phyloP scores from a whole-genome alignment of 2,329 filamentous ascomycete genomes.

The Epichloe hybrida region DNA sequence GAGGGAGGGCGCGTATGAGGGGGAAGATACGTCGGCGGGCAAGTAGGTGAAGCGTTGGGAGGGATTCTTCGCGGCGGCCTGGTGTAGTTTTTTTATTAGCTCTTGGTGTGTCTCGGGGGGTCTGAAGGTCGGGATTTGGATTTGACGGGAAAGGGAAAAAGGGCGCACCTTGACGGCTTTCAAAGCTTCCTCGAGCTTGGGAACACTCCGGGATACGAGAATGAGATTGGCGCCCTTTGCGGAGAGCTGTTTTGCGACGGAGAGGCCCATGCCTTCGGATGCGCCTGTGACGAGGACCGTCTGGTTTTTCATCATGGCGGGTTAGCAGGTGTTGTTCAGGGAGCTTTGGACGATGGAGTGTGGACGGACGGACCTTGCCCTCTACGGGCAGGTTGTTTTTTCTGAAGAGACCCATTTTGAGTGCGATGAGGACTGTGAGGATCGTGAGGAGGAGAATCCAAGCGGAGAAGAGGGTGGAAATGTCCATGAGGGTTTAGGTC shows the following conservation, averaged over 20 bases:
- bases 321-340: slow-evolving; percentile 3
- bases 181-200: slow-evolving; percentile 61
- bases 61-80: slow-evolving; percentile 53
- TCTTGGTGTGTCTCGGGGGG: no score
- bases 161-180: slow-evolving; percentile 45
- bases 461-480: neutral
- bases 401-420: slow-evolving; percentile 53
- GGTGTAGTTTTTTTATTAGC: slow-evolving; percentile 5
- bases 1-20: slow-evolving; percentile 55
- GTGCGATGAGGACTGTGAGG: slow-evolving; percentile 18
- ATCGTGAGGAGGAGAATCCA: slow-evolving; percentile 17
- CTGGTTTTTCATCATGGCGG: slow-evolving; percentile 28
- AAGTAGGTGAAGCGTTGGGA: slow-evolving; percentile 73
- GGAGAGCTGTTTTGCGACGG: slow-evolving; percentile 59
- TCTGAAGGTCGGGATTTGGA: no score
- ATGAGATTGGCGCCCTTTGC: slow-evolving; percentile 76
- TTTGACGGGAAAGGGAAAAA: neutral
- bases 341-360: neutral
- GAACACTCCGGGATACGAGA: slow-evolving; percentile 64
- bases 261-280: slow-evolving; percentile 83
- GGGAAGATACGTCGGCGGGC: slow-evolving; percentile 65
- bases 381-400: slow-evolving; percentile 70
- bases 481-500: slow-evolving; percentile 4
- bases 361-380: slow-evolving; percentile 49
- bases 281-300: slow-evolving; percentile 82